Base-by-base conservation (phyloP, 352 stramenopile genomes). In the Phytophthora fragariaefolia region DNA sequence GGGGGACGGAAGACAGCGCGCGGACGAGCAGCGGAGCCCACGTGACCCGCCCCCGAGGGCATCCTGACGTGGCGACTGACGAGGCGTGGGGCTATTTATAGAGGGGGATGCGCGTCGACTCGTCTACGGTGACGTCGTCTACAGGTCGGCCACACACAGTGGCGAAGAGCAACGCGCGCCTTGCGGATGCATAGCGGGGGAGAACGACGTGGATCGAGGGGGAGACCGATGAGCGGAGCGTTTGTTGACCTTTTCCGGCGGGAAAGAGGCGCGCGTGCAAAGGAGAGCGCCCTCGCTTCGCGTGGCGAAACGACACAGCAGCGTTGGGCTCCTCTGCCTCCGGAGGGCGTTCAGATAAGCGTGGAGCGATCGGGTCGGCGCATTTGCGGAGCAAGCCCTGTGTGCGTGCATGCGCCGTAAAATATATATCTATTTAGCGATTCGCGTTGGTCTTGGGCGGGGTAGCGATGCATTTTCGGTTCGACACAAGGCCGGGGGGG, bases 341-440 rank as follows among this genome's bases (percentile, higher is more conserved):
- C 8, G 36, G 36, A 34, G 23, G 20, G 46, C 12, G 12, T 23
- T 52, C 46, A 22, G 46, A 15, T 52, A 43, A 27, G 13, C 48
- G 2, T 6, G 40, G n/a, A 9, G 48, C 15, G 27, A n/a, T 7
- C 8, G 48, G 8, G 27, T 26, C n/a, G 48, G 30, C 15, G 40
- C 20, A 30, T 24, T 43, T 43, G 34, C 34, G 34, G 34, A 43
- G 52, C 32, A 36, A 55, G 43, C 43, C 23, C 22, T 49, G 15
- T 30, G 40, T 18, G 20, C 42, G 17, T 63, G 45, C 40, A 10
- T n/a, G 46, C 26, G 40, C 24, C 28, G 55, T 48, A 58, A 70
- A 66, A 72, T 74, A 59, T 70, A 43, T 17, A 69, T 47, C 55
- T 56, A 49, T 64, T 70, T 65, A 49, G 55, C 30, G 47, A 53